A percentile compares a stretch with the other conserved stretches of the same genome.
phyloP scores from a whole-genome alignment of 176 grass and related monocot species.

The Aegilops bicornis region DNA sequence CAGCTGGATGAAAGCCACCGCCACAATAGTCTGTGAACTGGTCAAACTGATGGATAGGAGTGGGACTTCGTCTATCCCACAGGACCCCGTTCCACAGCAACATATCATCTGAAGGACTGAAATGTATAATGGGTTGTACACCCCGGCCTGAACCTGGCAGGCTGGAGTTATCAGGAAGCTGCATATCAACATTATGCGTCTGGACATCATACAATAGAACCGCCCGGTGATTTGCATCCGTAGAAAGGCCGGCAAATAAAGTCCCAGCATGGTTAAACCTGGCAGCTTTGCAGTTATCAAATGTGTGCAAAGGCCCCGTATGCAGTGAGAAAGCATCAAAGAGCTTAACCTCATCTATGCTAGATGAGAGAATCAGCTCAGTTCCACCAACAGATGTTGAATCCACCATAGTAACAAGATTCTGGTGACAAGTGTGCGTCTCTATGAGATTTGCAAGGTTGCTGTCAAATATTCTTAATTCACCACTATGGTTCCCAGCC shows the following conservation, averaged over 20 bases:
- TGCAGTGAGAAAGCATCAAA: slow-evolving; percentile 73
- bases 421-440: slow-evolving; percentile 65
- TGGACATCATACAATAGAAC: slow-evolving; percentile 89
- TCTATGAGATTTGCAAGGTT: slow-evolving; percentile 80
- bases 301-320: slow-evolving; percentile 70
- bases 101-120: slow-evolving; percentile 81
- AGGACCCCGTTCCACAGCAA: slow-evolving; percentile 91
- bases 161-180: slow-evolving; percentile 62
- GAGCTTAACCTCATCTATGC: slow-evolving; percentile 69
- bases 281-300: slow-evolving; percentile 87
- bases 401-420: slow-evolving; percentile 65
- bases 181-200: slow-evolving; percentile 53
- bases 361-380: slow-evolving; percentile 82
- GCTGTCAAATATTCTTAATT: slow-evolving; percentile 91
- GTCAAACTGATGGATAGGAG: slow-evolving; percentile 79
- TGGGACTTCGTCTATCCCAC: slow-evolving; percentile 70
- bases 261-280: slow-evolving; percentile 77
- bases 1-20: slow-evolving; percentile 93
- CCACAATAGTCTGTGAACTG: slow-evolving; percentile 98
- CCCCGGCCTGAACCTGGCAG: slow-evolving; percentile 49
- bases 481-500: slow-evolving; percentile 74
- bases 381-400: slow-evolving; percentile 53
- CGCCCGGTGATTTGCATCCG: slow-evolving; percentile 42
- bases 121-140: slow-evolving; percentile 87
- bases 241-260: slow-evolving; percentile 74